A percentile compares a stretch with the other conserved stretches of the same genome.
Conservation (phyloP, 306 rosid genomes). For the Castanopsis chinensis region DNA sequence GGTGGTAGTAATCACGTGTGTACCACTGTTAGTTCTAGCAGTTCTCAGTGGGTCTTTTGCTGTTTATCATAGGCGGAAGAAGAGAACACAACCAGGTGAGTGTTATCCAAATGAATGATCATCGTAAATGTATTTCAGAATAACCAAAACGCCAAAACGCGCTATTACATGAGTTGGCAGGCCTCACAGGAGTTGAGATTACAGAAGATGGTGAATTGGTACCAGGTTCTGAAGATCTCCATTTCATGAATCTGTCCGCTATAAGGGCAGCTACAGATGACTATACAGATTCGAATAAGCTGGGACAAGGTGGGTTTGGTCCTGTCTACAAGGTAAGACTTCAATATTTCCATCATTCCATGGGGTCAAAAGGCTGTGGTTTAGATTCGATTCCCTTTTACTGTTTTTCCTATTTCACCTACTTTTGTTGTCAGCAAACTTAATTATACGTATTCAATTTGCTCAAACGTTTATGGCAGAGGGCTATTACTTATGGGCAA, state of each 20-base stretch:
- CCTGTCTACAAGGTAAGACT: neutral
- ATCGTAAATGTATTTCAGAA: neutral
- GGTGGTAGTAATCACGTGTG: slow-evolving; percentile 31
- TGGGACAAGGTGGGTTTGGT: neutral
- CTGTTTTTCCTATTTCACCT: too few species aligned
- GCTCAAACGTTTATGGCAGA: too few species aligned
- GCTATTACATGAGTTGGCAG: slow-evolving; percentile 28
- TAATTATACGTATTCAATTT: too few species aligned
- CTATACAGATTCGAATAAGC: neutral
- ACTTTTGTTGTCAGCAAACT: too few species aligned
- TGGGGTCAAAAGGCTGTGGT: too few species aligned
- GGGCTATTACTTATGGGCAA: too few species aligned
- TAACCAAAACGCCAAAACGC: slow-evolving; percentile 12
- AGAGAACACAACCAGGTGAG: slow-evolving; percentile 24
- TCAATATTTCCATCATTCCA: too few species aligned
- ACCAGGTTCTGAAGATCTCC: slow-evolving; percentile 38
- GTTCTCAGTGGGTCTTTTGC: slow-evolving; percentile 18
- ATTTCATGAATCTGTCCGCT: slow-evolving; percentile 33
- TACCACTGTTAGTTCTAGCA: slow-evolving; percentile 25
- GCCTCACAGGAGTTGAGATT: slow-evolving; percentile 28
- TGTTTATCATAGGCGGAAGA: neutral
- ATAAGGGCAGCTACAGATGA: neutral
- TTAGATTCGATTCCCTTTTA: too few species aligned
- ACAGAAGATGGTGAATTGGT: slow-evolving; percentile 49
- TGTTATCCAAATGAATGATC: slow-evolving; percentile 9